phyloP scores from a whole-genome alignment of 2,329 filamentous ascomycete species.

The Aspergillus udagawae region DNA sequence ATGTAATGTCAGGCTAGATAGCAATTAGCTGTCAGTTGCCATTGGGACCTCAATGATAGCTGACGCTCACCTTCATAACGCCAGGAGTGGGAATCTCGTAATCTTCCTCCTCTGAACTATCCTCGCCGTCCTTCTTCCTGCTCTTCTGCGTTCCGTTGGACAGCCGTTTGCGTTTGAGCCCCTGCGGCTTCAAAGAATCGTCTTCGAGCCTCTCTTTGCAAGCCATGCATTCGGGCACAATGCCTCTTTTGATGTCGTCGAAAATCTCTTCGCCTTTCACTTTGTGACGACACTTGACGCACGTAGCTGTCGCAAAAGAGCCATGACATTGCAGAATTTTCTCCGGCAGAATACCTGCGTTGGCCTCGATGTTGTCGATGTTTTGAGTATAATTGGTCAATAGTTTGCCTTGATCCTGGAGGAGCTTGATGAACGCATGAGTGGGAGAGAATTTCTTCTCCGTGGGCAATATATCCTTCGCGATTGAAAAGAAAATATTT shows the following conservation, averaged over 20 bases:
- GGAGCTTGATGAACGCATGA: conserved; percentile 85
- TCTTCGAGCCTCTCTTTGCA: conserved; percentile 57
- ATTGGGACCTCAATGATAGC: not conserved
- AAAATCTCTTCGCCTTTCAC: conserved; percentile 75
- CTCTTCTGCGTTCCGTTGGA: conserved; percentile 46
- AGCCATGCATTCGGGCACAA: conserved; percentile 70
- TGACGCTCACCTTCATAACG: conserved; percentile 65
- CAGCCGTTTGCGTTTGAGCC: conserved; percentile 51
- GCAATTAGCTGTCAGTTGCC: conserved; percentile 7
- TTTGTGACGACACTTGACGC: conserved; percentile 72
- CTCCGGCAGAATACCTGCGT: conserved; percentile 73
- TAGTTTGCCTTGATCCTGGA: conserved; percentile 83
- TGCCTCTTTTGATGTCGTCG: conserved; percentile 69
- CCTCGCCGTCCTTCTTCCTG: conserved; percentile 54
- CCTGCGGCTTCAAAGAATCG: conserved; percentile 40
- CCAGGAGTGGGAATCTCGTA: conserved; percentile 66
- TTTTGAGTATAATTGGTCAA: conserved; percentile 98
- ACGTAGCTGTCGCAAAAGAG: conserved; percentile 88
- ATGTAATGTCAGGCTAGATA: conserved; percentile 80
- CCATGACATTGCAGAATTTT: conserved; percentile 96
- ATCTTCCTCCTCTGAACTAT: conserved; percentile 55
- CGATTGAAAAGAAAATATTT: conserved; percentile 83
- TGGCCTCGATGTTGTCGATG: conserved; percentile 91
- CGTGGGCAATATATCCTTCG: conserved; percentile 81
- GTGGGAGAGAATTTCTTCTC: conserved; percentile 82